phyloP scores from a whole-genome alignment of 306 rosid species.

The Datisca glomerata region DNA sequence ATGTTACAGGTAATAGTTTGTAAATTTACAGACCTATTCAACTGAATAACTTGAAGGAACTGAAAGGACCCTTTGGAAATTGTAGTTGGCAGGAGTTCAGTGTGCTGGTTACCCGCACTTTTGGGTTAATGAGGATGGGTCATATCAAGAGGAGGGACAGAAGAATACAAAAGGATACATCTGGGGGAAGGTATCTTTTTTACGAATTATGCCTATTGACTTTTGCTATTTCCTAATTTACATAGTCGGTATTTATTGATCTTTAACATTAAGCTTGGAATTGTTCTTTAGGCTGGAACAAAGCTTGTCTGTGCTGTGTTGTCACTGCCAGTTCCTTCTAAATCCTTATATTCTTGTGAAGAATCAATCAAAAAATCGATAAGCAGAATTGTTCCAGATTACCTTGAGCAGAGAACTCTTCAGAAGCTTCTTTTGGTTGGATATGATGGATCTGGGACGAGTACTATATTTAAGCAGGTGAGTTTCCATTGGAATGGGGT shows the following conservation, averaged over 20 bases:
- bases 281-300: constrained; percentile 78
- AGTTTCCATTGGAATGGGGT: constrained; percentile 10
- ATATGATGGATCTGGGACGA: constrained; percentile 82
- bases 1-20: constrained; percentile 76
- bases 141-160: constrained; percentile 99
- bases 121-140: constrained; percentile 99
- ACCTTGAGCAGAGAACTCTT: constrained; percentile 69
- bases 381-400: constrained; percentile 58
- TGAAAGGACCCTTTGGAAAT: constrained; percentile 5
- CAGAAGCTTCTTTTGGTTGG: constrained; percentile 95
- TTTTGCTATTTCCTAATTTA: background rate
- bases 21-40: constrained; percentile 2
- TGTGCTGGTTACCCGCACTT: constrained; percentile 98
- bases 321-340: constrained; percentile 87
- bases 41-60: constrained; percentile 9
- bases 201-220: background rate
- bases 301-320: constrained; percentile 83
- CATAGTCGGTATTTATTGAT: constrained; percentile 7
- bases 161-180: constrained; percentile 87
- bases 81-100: constrained; percentile 98
- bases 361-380: constrained; percentile 38
- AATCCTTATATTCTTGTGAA: constrained; percentile 41
- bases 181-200: constrained; percentile 87
- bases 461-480: constrained; percentile 99
- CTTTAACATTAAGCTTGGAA: constrained; percentile 3